Evolutionary conservation across 768 basidiomycete species (phyloP).

Genomic region (Mycena albidolilacea): DNA sequence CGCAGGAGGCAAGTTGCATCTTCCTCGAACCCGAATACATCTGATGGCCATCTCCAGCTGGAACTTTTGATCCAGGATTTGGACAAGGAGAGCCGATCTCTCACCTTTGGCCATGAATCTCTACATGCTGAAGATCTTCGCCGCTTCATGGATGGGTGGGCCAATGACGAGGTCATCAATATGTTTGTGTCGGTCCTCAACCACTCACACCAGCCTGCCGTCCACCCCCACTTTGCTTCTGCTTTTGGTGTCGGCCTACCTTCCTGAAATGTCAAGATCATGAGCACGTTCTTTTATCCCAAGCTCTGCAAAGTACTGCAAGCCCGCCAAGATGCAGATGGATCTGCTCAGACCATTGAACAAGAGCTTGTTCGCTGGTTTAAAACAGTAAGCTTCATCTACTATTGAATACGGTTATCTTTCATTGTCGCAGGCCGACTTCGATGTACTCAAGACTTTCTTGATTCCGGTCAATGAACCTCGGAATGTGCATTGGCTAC

Average conservation of each 20-base stretch:
- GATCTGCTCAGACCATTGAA: neutral
- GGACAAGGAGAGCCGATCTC: neutral
- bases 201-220: too few relatives aligned
- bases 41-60: neutral
- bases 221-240: neutral
- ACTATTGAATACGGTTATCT: neutral
- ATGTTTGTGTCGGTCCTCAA: slow-evolving; percentile 3
- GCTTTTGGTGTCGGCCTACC: neutral
- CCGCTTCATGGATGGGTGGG: slow-evolving; percentile 3
- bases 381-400: neutral
- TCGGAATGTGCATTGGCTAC: too few relatives aligned
- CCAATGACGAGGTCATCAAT: slow-evolving; percentile 19
- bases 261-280: neutral
- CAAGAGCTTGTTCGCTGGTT: neutral
- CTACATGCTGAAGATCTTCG: neutral
- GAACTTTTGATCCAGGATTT: neutral
- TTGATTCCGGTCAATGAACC: slow-evolving; percentile 9
- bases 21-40: too few relatives aligned
- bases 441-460: neutral
- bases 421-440: neutral
- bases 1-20: too few relatives aligned
- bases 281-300: slow-evolving; percentile 10
- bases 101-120: neutral
- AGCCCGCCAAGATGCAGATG: neutral
- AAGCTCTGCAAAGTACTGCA: too few relatives aligned